Base-by-base conservation (phyloP, 225 moss, liverwort and hornwort genomes). In the Ulota crispa region DNA sequence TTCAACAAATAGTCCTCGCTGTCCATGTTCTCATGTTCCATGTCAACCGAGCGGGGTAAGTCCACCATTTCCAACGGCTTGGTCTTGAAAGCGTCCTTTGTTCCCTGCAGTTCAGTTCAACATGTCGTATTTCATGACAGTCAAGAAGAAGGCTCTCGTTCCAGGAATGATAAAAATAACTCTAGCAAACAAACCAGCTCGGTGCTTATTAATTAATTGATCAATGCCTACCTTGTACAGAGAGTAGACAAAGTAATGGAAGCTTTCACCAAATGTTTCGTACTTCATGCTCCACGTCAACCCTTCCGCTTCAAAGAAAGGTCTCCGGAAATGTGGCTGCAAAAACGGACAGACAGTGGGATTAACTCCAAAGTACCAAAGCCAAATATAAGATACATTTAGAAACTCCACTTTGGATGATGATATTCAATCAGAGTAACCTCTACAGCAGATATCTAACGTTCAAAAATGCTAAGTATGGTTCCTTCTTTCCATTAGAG, bases 21-120 rank as follows among this genome's bases (percentile, higher is more conserved):
- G 78, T 97, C 95, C 95, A 97, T 95, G 45, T 87, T 89, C 86
- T 95, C 92, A 84, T 97, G 95, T 80, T 92, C 96, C 90, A 93
- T 86, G 78, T 91, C 69, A 63, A 91, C 70, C 21, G 34, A 63
- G 39, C 63, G 39, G 23, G 76, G 68, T 63, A 43, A 53, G 52
- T 54, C 74, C 68, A 36, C 43, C 30, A 14, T 72, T 27, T 79
- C 34, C 11, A 64, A 37, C 23, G 72, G 78, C 61, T 64, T 56
- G 31, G 72, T 13, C 69, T 85, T 73, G 64, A 59, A 77, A 3
- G 69, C 60, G 66, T 85, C 89, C 76, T 87, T 90, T 0, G 90
- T 89, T 75, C 96, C 95, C 93, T 95, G 88, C 78, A 78, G 20
- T 61, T 63, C 71, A 71, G 73, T 74, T 55, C 78, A 62, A 70